A percentile compares a stretch with the other conserved stretches of the same genome.
phyloP scores from a whole-genome alignment of 2,329 filamentous ascomycete species.

The Aureobasidium sp. region DNA sequence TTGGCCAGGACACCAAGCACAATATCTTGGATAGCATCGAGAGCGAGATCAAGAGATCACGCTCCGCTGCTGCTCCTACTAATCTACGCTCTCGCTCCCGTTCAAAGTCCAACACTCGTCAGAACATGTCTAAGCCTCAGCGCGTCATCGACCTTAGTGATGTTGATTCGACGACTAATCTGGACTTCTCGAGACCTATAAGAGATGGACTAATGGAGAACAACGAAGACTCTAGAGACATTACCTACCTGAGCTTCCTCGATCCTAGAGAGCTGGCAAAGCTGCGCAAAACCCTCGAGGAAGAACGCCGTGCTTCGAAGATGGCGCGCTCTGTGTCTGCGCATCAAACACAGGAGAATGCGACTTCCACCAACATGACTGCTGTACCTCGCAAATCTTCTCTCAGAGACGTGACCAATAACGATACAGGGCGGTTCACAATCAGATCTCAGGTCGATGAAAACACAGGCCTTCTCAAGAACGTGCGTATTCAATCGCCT shows the following conservation, averaged over 20 bases:
- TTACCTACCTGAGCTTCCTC: conserved; percentile 49
- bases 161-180: conserved; percentile 17
- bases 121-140: background rate
- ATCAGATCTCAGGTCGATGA: conserved; percentile 16
- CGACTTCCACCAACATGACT: conserved; percentile 31
- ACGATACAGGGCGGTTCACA: conserved; percentile 25
- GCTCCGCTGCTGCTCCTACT: conserved; percentile 13
- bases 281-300: conserved; percentile 47
- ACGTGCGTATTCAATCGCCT: conserved; percentile 28
- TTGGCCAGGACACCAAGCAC: conserved; percentile 14
- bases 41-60: conserved; percentile 21
- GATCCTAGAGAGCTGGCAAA: conserved; percentile 44
- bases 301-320: conserved; percentile 40
- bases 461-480: conserved; percentile 24
- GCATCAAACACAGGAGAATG: conserved; percentile 23
- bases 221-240: conserved; percentile 25
- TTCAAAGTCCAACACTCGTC: conserved; percentile 17
- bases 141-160: conserved; percentile 16
- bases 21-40: conserved; percentile 20
- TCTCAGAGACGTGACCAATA: conserved; percentile 41
- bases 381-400: conserved; percentile 46
- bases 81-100: conserved; percentile 13
- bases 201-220: conserved; percentile 16
- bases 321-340: conserved; percentile 24
- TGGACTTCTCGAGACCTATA: conserved; percentile 13